A percentile compares a stretch with the other conserved stretches of the same genome.
Conservation (phyloP, 2,329 filamentous ascomycete species). For the Ophiostoma tasmaniense region DNA sequence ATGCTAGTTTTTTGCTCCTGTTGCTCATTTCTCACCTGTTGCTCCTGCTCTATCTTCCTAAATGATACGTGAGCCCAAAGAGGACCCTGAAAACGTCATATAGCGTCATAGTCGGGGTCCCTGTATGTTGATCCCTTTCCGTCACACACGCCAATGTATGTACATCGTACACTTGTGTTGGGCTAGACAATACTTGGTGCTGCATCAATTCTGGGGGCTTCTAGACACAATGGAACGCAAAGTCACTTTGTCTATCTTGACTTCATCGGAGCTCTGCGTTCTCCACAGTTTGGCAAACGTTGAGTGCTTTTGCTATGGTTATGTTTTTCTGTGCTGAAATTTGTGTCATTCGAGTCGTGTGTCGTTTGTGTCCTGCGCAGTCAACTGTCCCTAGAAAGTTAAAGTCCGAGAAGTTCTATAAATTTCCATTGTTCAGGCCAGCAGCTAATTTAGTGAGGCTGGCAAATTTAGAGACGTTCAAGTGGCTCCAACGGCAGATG, state of each 20-base stretch:
- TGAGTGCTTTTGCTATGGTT: neutral
- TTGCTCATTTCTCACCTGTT: neutral
- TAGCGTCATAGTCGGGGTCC: neutral
- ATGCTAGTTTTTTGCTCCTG: neutral
- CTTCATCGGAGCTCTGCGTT: neutral
- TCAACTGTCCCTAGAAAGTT: neutral
- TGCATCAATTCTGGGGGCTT: neutral
- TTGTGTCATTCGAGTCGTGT: no score
- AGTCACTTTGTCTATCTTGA: neutral
- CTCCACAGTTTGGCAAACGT: neutral
- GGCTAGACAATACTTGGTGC: no score
- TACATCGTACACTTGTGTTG: neutral
- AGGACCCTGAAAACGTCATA: slow-evolving; percentile 3
- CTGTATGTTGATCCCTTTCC: neutral
- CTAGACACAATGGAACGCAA: neutral
- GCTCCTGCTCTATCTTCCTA: neutral
- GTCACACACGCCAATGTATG: neutral
- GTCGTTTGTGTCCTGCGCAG: no score
- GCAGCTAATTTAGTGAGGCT: no score
- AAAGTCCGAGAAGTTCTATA: neutral
- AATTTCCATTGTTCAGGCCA: no score
- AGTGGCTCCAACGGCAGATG: no score
- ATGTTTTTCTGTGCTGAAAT: neutral
- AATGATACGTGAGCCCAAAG: neutral
- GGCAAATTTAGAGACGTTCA: no score